Evolutionary conservation across 345 rosid genomes (phyloP), one percentile per base, ranked within the genome.

Genomic region (Syzygium jambos): DNA sequence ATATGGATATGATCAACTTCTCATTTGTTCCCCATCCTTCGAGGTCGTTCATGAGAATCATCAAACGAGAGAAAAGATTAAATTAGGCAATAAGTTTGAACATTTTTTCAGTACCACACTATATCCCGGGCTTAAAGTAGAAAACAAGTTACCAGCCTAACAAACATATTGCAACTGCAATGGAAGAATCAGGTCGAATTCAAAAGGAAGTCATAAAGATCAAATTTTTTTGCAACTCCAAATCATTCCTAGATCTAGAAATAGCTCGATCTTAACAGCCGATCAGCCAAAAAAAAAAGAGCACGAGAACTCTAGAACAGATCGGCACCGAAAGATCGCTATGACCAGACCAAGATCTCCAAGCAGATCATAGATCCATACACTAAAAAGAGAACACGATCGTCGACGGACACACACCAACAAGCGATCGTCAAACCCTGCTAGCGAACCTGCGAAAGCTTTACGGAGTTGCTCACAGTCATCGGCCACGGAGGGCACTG

Each of bases 1-100:
- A 91, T 63, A 96, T 93, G 78, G 94, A 91, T 89, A 95, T 93
- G 94, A 96, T 95, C 91, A 94, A 88, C 38, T 89, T 93, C 93
- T 93, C 98, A 82, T 96, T 95, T 43, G 98, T 95, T 63, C 96
- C 96, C 98, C 98, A 96, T 88, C 98, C 98, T 95, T 63, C 89
- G 85, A 85, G 86, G 25, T 34, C 14, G 86, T 63, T 29, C 73
- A 78, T 52, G 54, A 86, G 90, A 87, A 49, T 56, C 49, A 41
- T n/a, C 29, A 52, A 61, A 80, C 77, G 63, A 88, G 61, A 82
- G 29, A 55, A 55, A 65, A 65, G 78, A 30, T 65, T 65, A 65
- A 29, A 65, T 65, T 29, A 29, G 78, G 16, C 5, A 30, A 65
- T 15, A 65, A 15, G 4, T 21, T 65, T 15, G 2, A 19, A 29